Percentiles rank a stretch among this genome's conserved stretches.
These are phyloP conservation scores for Suhomyces atakaporum DNA, from an alignment of 1,139 yeast genomes.

Conservation along the genomic window DNA sequence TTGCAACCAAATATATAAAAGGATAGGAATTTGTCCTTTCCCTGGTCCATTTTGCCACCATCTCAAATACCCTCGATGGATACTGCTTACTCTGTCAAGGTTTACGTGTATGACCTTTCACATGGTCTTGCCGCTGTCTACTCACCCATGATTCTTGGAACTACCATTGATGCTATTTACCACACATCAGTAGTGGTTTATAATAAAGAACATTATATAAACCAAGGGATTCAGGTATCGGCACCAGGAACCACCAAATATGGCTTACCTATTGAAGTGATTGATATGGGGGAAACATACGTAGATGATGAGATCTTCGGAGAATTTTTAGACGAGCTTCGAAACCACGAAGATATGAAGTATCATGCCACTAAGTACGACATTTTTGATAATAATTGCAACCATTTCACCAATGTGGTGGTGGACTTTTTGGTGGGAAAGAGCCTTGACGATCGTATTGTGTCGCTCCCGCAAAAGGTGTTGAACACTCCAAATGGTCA, in stretches of 20 bases:
- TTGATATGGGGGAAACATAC: slow-evolving; percentile 56
- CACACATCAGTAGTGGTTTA: slow-evolving; percentile 65
- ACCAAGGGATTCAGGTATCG: slow-evolving; percentile 54
- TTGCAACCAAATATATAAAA: background rate
- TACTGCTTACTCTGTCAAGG: slow-evolving; percentile 38
- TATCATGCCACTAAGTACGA: slow-evolving; percentile 55
- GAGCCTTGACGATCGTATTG: slow-evolving; percentile 49
- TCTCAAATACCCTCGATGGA: slow-evolving; percentile 6
- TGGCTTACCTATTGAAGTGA: slow-evolving; percentile 56
- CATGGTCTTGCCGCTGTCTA: slow-evolving; percentile 45
- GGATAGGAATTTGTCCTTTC: too few relatives aligned
- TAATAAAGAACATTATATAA: slow-evolving; percentile 58
- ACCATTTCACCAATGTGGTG: slow-evolving; percentile 62
- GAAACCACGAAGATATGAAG: slow-evolving; percentile 37
- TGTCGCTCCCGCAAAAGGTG: slow-evolving; percentile 57
- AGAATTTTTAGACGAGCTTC: slow-evolving; percentile 55
- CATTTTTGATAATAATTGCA: slow-evolving; percentile 67
- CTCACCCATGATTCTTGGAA: slow-evolving; percentile 49
- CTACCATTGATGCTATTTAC: slow-evolving; percentile 60
- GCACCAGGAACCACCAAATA: slow-evolving; percentile 59
- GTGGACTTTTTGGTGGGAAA: slow-evolving; percentile 61
- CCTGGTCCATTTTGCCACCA: too few relatives aligned
- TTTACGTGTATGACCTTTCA: slow-evolving; percentile 68
- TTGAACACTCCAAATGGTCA: slow-evolving; percentile 62
- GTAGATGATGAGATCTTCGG: slow-evolving; percentile 53